Percentiles rank a stretch among this genome's conserved stretches.
Evolutionary conservation across 2,329 filamentous ascomycete species (phyloP).

Genomic region (Harringtonia lauricola): DNA sequence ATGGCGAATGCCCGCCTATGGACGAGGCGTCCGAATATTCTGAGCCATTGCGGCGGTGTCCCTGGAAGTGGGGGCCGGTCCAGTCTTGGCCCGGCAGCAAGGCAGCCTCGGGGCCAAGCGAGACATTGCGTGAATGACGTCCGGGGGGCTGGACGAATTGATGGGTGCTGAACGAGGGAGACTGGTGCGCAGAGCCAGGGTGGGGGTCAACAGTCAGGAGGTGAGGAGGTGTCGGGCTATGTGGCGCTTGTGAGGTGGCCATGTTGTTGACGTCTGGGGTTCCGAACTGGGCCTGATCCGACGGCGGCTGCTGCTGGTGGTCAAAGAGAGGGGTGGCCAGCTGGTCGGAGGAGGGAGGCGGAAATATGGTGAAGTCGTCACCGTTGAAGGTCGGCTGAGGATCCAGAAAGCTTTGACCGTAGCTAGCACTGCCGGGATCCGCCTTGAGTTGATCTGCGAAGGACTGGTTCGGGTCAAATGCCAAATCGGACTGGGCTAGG

Average conservation of each 20-base stretch:
- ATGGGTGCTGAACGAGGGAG: constrained; percentile 44
- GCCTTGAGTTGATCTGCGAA: constrained; percentile 32
- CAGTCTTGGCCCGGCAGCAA: constrained; percentile 46
- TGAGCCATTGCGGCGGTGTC: constrained; percentile 78
- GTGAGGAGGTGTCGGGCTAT: constrained; percentile 43
- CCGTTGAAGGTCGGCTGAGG: constrained; percentile 33
- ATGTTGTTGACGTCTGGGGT: constrained; percentile 39
- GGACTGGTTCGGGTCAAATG: constrained; percentile 30
- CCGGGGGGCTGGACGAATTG: constrained; percentile 38
- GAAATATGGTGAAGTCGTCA: constrained; percentile 56
- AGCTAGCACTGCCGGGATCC: constrained; percentile 13
- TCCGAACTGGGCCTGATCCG: constrained; percentile 25
- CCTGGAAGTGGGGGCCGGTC: constrained; percentile 52
- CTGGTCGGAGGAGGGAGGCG: constrained; percentile 41
- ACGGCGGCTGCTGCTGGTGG: constrained; percentile 32
- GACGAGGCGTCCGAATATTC: constrained; percentile 89
- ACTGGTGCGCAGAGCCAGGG: constrained; percentile 36
- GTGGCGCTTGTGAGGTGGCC: constrained; percentile 42
- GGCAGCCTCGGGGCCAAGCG: constrained; percentile 45
- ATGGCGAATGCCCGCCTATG: constrained; percentile 66
- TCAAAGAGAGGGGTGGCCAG: constrained; percentile 53
- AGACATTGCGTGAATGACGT: constrained; percentile 43
- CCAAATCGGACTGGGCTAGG: constrained; percentile 21
- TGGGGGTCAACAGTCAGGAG: constrained; percentile 37
- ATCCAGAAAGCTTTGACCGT: constrained; percentile 30